A percentile compares a stretch with the other conserved stretches of the same genome.
Evolutionary conservation across 2,329 filamentous ascomycete genomes (phyloP).

Genomic region (Alternaria postmessia): DNA sequence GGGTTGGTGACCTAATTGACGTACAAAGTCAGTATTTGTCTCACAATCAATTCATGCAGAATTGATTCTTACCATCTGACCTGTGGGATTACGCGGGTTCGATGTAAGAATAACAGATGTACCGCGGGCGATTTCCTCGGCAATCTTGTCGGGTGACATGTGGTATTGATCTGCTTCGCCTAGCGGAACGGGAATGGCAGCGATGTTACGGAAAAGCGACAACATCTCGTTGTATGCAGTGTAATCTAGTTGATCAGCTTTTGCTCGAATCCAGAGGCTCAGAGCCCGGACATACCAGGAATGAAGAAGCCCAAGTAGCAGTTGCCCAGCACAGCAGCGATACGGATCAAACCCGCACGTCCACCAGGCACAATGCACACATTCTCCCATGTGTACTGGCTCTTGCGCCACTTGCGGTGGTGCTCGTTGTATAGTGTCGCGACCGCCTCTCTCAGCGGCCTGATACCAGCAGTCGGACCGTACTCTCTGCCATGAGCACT

Average conservation of each 20-base stretch:
- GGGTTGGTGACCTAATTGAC: conserved; percentile 70
- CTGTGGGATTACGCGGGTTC: conserved; percentile 91
- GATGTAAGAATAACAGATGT: conserved; percentile 85
- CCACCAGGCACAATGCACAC: conserved; percentile 84
- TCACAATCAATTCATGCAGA: background rate
- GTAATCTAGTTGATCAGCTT: conserved; percentile 65
- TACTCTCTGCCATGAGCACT: conserved; percentile 84
- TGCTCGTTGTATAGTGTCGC: conserved; percentile 92
- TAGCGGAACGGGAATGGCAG: conserved; percentile 66
- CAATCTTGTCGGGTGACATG: conserved; percentile 92
- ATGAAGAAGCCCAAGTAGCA: conserved; percentile 94
- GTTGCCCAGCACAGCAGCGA: conserved; percentile 92
- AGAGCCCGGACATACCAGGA: conserved; percentile 54
- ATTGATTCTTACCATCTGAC: conserved; percentile 37
- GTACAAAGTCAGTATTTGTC: background rate
- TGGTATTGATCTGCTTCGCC: conserved; percentile 88
- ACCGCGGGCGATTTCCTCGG: conserved; percentile 86
- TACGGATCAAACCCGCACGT: conserved; percentile 89
- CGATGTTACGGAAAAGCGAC: conserved; percentile 83
- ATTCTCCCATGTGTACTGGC: conserved; percentile 96
- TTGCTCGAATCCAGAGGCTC: too few relatives aligned
- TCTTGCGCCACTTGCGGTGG: conserved; percentile 85
- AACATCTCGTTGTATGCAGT: conserved; percentile 99
- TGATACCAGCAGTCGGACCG: conserved; percentile 91
- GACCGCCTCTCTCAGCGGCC: conserved; percentile 85